These are phyloP conservation scores for Tricholoma sp. DNA, from an alignment of 768 basidiomycete genomes.

Conservation along the genomic window DNA sequence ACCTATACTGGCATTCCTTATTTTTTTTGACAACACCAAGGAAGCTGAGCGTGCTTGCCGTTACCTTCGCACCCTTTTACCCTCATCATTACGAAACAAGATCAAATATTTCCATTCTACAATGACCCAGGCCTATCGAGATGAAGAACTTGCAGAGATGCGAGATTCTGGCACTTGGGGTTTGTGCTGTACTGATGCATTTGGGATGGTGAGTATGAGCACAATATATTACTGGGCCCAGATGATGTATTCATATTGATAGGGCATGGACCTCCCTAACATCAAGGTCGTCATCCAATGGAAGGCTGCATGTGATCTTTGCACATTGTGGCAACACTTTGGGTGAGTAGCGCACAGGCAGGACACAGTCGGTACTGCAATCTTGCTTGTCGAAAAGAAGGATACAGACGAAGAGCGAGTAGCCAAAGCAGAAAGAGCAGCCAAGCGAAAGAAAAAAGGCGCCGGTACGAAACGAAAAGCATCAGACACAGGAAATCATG, in stretches of 20 bases:
- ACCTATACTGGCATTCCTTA: too few relatives aligned
- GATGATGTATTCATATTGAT: too few relatives aligned
- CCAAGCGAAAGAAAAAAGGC: not conserved
- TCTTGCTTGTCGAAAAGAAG: not conserved
- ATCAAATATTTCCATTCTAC: slow-evolving; percentile 4
- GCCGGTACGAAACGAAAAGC: too few relatives aligned
- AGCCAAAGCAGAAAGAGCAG: too few relatives aligned
- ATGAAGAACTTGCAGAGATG: not conserved
- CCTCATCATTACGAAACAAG: not conserved
- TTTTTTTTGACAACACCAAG: slow-evolving; percentile 6
- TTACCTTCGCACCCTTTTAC: not conserved
- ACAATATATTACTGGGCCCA: too few relatives aligned
- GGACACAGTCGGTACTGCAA: not conserved
- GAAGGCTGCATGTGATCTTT: too few relatives aligned
- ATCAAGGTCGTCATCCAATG: too few relatives aligned
- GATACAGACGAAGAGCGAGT: too few relatives aligned
- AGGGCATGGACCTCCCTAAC: too few relatives aligned
- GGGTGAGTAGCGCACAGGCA: not conserved
- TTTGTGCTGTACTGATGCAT: slow-evolving; percentile 23
- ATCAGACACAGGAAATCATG: not conserved
- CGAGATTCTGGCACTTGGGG: slow-evolving; percentile 9
- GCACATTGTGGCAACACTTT: too few relatives aligned
- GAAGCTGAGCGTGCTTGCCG: slow-evolving; percentile 1
- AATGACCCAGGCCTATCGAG: not conserved
- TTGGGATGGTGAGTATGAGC: slow-evolving; percentile 38